These are phyloP conservation scores for Trametes versicolor DNA, from an alignment of 1,284 basidiomycete genomes.

Conservation along the genomic window DNA sequence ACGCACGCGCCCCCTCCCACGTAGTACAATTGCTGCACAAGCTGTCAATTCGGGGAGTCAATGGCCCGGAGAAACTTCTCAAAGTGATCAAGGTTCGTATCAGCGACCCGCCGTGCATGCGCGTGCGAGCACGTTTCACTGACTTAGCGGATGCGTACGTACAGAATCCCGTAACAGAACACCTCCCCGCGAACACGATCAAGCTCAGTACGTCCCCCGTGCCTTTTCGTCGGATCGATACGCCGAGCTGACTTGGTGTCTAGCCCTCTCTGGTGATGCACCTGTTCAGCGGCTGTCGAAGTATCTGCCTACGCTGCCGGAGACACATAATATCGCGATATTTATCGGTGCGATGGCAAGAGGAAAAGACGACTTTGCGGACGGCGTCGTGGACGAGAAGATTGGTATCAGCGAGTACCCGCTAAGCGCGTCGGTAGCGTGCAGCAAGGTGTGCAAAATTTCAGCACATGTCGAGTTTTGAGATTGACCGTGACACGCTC, in stretches of 20 bases:
- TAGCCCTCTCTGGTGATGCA: constrained; percentile 93
- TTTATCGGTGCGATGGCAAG: constrained; percentile 99
- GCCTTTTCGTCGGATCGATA: constrained; percentile 16
- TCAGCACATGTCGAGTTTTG: background rate
- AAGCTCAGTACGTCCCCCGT: constrained; percentile 82
- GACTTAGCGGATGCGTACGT: constrained; percentile 26
- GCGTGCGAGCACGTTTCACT: background rate
- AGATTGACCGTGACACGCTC: constrained; percentile 9
- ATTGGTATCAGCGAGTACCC: constrained; percentile 97
- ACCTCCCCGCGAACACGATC: constrained; percentile 95
- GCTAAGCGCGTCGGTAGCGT: constrained; percentile 94
- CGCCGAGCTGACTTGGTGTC: constrained; percentile 11
- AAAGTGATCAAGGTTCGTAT: constrained; percentile 90
- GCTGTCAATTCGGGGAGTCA: constrained; percentile 94
- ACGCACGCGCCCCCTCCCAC: constrained; percentile 2
- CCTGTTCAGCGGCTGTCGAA: constrained; percentile 84
- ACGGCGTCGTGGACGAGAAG: constrained; percentile 96
- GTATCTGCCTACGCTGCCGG: constrained; percentile 86
- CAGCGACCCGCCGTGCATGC: constrained; percentile 11
- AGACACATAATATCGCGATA: constrained; percentile 91
- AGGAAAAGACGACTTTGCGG: constrained; percentile 97
- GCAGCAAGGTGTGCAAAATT: constrained; percentile 81
- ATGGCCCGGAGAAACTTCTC: constrained; percentile 95
- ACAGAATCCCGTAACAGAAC: constrained; percentile 95
- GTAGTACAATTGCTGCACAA: constrained; percentile 97